Conservation (phyloP, 2,329 filamentous ascomycete genomes). For the Pestalotiopsis sp. region DNA sequence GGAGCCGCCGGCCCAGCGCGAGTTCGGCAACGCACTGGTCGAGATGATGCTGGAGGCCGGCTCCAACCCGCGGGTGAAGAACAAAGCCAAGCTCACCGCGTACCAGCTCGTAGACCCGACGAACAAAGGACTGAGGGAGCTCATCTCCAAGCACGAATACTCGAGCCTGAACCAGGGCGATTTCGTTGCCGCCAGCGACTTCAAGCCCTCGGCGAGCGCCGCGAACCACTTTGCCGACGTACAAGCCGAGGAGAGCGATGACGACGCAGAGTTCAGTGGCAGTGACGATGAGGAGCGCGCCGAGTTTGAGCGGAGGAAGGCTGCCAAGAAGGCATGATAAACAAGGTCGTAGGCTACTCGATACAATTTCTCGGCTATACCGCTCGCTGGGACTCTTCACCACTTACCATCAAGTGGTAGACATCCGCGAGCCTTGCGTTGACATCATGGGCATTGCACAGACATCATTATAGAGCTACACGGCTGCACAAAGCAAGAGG, state of each 20-base stretch:
- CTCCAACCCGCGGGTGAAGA: slow-evolving; percentile 57
- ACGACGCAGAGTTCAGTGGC: slow-evolving; percentile 63
- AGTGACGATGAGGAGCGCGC: slow-evolving; percentile 67
- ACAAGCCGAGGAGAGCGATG: slow-evolving; percentile 44
- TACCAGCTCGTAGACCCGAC: slow-evolving; percentile 73
- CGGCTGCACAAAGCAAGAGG: not conserved
- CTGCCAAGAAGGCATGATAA: slow-evolving; percentile 34
- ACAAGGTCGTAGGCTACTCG: not conserved
- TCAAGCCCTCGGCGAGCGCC: slow-evolving; percentile 19
- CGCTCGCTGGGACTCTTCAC: not conserved
- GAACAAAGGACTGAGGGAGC: slow-evolving; percentile 61
- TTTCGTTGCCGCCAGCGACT: slow-evolving; percentile 45
- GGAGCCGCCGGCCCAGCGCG: slow-evolving; percentile 63
- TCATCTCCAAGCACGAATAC: slow-evolving; percentile 74
- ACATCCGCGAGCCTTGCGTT: not conserved
- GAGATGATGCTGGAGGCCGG: slow-evolving; percentile 84
- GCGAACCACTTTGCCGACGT: slow-evolving; percentile 13
- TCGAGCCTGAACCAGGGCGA: slow-evolving; percentile 59
- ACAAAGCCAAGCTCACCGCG: slow-evolving; percentile 74
- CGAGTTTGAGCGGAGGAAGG: slow-evolving; percentile 56
- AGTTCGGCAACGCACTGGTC: slow-evolving; percentile 67
- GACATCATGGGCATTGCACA: not conserved
- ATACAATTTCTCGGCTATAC: not conserved
- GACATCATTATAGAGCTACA: not conserved
- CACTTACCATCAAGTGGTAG: not conserved